Percentiles rank a stretch among this genome's conserved stretches.
phyloP scores from a whole-genome alignment of 805 yeast genomes.

The Wickerhamiella dianesei region DNA sequence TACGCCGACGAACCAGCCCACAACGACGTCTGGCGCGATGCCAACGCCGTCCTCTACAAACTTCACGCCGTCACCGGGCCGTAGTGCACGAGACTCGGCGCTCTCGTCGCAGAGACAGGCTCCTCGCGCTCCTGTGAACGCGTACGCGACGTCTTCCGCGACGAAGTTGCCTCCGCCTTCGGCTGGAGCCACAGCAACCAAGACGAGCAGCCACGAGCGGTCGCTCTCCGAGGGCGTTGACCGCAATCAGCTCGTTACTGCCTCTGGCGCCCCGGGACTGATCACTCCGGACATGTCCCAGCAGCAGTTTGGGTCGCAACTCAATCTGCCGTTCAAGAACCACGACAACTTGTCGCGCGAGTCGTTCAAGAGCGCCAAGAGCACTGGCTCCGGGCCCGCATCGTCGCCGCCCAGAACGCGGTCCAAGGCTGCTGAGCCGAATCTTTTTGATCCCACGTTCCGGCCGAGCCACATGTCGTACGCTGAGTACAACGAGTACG shows the following conservation, averaged over 20 bases:
- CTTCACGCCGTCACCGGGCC: background rate
- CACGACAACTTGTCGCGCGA: conserved; percentile 14
- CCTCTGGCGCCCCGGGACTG: conserved; percentile 14
- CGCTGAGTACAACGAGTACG: conserved; percentile 20
- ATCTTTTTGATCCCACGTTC: conserved; percentile 18
- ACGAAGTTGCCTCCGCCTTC: background rate
- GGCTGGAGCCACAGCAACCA: background rate
- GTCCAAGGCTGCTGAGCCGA: conserved; percentile 1
- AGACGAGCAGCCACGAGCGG: conserved; percentile 19
- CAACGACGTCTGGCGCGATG: background rate
- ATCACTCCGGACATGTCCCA: conserved; percentile 19
- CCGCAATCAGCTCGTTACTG: conserved; percentile 21
- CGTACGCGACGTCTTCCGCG: background rate
- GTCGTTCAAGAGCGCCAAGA: conserved; percentile 19
- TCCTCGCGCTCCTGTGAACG: background rate
- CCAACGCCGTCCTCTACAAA: background rate
- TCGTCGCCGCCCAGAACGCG: background rate
- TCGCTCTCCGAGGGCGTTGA: conserved; percentile 25
- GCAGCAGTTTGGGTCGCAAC: conserved; percentile 4
- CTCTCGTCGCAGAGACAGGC: background rate
- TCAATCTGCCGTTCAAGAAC: conserved; percentile 1
- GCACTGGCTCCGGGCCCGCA: background rate
- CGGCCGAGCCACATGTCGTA: conserved; percentile 18
- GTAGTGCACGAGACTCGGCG: background rate
- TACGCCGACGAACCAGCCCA: conserved; percentile 2